Base-by-base conservation (phyloP, 1,139 yeast species). In the Hanseniaspora gamundiae region DNA sequence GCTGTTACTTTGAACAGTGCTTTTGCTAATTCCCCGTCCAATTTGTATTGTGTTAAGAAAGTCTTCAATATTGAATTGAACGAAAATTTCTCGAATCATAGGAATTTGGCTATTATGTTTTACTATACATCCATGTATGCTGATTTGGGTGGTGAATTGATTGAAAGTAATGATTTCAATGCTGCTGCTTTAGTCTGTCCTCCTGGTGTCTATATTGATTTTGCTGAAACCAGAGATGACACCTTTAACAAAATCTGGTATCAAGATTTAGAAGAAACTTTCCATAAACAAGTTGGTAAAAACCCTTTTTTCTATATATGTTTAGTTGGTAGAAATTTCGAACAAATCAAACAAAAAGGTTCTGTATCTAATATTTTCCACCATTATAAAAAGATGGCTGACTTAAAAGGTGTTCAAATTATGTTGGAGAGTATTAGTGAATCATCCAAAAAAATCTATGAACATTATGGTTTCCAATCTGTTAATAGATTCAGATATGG, bases 161-260 rank as follows among this genome's bases (percentile, higher is more conserved):
- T 52, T 21, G 58, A 60, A 47, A 55, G 55, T 24, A 58, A 58
- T 45, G 48, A 57, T 42, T 59, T 52, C 48, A 57, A 59, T 47
- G 61, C 62, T 19, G 62, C 56, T 22, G 58, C 59, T 17, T 48
- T 59, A 31, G 57, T 56, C 52, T 51, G 57, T 6, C 40, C 49
- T 13, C 62, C 61, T 26, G 53, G 54, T 24, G 40, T 33, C 4
- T 55, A 52, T 43, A 47, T 54, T 30, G 50, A 53, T 14, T 50
- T 55, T 19, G 48, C 51, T n/a, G 44, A 49, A 16, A 58, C 60
- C 14, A 49, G 52, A 28, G 64, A 59, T 43, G 48, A 49, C 1
- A 48, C 41, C 21, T 60, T 60, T 49, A 56, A 59, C 48, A 45
- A 52, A 40, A 49, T 52, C 19, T 59, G 59, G 47, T 53, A 53